Base-by-base conservation (phyloP, 2,329 filamentous ascomycete species). In the Penicillium brasilianum region DNA sequence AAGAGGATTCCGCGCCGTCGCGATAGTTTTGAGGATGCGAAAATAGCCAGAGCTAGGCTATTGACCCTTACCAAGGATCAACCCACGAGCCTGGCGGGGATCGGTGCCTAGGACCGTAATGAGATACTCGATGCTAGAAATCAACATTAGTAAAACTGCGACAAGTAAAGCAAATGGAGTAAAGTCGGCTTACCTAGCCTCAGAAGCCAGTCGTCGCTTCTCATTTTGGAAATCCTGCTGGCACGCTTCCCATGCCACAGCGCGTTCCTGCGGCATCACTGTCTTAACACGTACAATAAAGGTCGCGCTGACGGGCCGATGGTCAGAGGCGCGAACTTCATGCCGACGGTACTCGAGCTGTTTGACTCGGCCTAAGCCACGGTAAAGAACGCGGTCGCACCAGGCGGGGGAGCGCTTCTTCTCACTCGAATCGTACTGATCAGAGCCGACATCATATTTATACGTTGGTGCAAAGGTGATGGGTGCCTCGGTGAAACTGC, bases 361-460 rank as follows among this genome's bases (percentile, higher is more conserved):
- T 77, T 92, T 89, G 69, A 98, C 88, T 58, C 90, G 87, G 30
- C 91, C 92, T 13, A 90, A 78, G 22, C 92, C 92, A 22, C 93
- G 86, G 69, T 92, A 96, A n/a, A 99, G 81, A 39, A 99, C 80
- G 37, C 95, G 87, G 80, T 99, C 95, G 75, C 95, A 99, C 95
- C 95, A 99, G 1, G 95, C 95, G 0, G 95, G 95, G 22, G 92
- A 90, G 53, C 95, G 87, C 76, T 92, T 92, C 83, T 99, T 99
- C 77, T 99, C 95, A 69, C 91, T 94, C 0, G 91, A 90, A 74
- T 99, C 95, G 76, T 98, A 99, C 7, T 87, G 90, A 73, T 98
- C 94, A 0, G 92, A 96, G 16, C 93, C 93, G 0, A 98, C 92
- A 69, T 99, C 95, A 76, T 99, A 99, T 76, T 99, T 99, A 83